These are phyloP conservation scores for Paecilomyces dactylethromorphus DNA, from an alignment of 2,329 filamentous ascomycete species.

Conservation along the genomic window DNA sequence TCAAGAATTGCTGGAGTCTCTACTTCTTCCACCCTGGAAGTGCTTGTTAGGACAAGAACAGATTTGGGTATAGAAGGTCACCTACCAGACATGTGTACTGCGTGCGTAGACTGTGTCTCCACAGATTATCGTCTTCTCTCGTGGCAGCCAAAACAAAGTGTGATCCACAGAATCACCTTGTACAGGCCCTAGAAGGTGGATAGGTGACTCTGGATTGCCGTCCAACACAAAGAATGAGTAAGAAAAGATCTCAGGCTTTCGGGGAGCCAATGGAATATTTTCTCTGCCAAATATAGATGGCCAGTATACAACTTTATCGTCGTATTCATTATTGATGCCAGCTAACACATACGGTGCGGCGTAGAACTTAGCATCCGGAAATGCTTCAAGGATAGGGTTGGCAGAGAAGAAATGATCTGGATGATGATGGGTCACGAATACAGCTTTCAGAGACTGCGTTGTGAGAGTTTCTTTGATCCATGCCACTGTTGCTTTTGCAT, in stretches of 20 bases:
- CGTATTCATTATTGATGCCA: constrained; percentile 28
- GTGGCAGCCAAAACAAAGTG: constrained; percentile 23
- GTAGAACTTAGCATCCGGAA: constrained; percentile 14
- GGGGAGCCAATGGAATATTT: constrained; percentile 18
- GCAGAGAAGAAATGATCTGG: constrained; percentile 28
- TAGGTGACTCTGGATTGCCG: constrained; percentile 14
- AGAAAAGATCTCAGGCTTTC: constrained; percentile 18
- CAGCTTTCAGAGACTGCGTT: constrained; percentile 16
- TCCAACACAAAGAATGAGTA: constrained; percentile 23
- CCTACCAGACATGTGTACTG: constrained; percentile 24
- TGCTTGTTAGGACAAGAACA: neutral
- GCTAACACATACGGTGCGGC: constrained; percentile 20
- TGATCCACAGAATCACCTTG: constrained; percentile 26
- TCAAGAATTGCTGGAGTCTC: constrained; percentile 17
- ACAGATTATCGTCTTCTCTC: constrained; percentile 17
- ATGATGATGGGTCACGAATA: constrained; percentile 30
- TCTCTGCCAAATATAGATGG: constrained; percentile 17
- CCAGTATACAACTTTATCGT: constrained; percentile 27
- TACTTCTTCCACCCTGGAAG: constrained; percentile 18
- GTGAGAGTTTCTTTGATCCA: constrained; percentile 20
- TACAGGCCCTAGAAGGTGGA: constrained; percentile 22
- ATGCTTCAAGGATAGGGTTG: constrained; percentile 24
- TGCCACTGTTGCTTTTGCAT: constrained; percentile 19
- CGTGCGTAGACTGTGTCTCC: constrained; percentile 24
- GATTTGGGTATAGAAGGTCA: neutral